These are phyloP conservation scores for Mycena galopus DNA, from an alignment of 768 basidiomycete genomes.

Conservation along the genomic window DNA sequence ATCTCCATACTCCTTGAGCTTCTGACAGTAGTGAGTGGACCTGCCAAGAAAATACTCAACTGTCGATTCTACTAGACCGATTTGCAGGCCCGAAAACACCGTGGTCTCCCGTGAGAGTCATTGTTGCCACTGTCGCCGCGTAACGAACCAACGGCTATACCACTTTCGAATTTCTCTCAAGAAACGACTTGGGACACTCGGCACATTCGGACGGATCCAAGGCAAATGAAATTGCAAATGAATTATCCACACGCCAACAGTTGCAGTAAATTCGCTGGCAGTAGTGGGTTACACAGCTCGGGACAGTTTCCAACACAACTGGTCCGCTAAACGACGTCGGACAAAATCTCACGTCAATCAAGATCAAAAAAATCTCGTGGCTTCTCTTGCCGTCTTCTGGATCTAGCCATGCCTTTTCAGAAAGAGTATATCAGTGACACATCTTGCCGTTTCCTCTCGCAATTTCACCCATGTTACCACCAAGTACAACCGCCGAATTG, in stretches of 20 bases:
- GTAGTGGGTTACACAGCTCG: neutral
- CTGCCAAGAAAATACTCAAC: too few relatives aligned
- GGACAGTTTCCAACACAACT: neutral
- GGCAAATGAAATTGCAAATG: neutral
- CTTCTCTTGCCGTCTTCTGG: neutral
- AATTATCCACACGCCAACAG: neutral
- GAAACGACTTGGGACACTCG: too few relatives aligned
- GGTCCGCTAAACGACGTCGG: neutral
- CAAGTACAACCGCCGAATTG: neutral
- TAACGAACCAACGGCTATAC: neutral
- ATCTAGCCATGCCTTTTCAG: neutral
- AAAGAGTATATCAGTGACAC: constrained; percentile 4
- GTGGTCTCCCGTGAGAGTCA: neutral
- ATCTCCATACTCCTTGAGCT: too few relatives aligned
- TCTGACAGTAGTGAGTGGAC: too few relatives aligned
- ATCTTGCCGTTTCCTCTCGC: neutral
- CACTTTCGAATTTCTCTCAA: neutral
- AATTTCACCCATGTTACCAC: neutral
- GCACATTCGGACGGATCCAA: too few relatives aligned
- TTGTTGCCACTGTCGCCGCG: neutral
- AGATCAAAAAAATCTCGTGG: neutral
- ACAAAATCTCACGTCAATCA: neutral
- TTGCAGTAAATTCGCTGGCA: neutral
- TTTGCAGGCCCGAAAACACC: too few relatives aligned
- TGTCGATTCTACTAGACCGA: too few relatives aligned